Conservation (phyloP, 139 green algal species). For the Mychonastes homosphaera region DNA sequence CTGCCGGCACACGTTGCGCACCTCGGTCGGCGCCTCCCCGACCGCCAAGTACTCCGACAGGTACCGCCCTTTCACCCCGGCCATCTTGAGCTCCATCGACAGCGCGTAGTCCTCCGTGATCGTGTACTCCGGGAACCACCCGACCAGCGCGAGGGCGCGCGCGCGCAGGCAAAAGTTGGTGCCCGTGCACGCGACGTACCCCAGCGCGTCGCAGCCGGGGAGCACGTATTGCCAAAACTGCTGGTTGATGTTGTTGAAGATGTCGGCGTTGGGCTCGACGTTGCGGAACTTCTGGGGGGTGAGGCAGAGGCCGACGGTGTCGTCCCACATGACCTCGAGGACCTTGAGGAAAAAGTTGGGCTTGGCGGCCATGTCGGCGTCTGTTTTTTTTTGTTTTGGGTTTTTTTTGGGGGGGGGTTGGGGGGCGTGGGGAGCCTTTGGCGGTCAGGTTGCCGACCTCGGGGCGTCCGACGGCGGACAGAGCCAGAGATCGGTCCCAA, state of each 20-base stretch:
- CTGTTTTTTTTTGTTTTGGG: too few species aligned
- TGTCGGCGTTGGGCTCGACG: slow-evolving; percentile 54
- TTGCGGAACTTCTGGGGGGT: slow-evolving; percentile 66
- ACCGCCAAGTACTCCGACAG: slow-evolving; percentile 66
- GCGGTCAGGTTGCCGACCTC: too few species aligned
- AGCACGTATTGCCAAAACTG: slow-evolving; percentile 54
- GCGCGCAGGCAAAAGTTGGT: slow-evolving; percentile 52
- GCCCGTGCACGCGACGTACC: slow-evolving; percentile 26
- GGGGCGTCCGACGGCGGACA: too few species aligned
- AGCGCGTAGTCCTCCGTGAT: slow-evolving; percentile 65
- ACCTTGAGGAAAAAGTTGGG: slow-evolving; percentile 45
- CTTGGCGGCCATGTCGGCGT: slow-evolving; percentile 58
- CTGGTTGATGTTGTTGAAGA: slow-evolving; percentile 82
- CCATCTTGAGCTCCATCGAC: slow-evolving; percentile 49
- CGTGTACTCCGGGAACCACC: slow-evolving; percentile 61
- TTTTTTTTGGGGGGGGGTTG: too few species aligned
- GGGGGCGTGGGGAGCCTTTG: too few species aligned
- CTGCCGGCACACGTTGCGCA: slow-evolving; percentile 66
- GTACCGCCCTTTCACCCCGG: slow-evolving; percentile 36
- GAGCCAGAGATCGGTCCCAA: too few species aligned
- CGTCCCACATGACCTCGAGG: slow-evolving; percentile 26
- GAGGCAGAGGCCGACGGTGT: slow-evolving; percentile 22
- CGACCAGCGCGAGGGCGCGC: slow-evolving; percentile 29
- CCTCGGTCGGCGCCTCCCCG: slow-evolving; percentile 60
- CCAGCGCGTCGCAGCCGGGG: slow-evolving; percentile 19